Evolutionary conservation across 2,329 filamentous ascomycete genomes (phyloP), one percentile per base, ranked within the genome.

Genomic region (Capronia coronata): DNA sequence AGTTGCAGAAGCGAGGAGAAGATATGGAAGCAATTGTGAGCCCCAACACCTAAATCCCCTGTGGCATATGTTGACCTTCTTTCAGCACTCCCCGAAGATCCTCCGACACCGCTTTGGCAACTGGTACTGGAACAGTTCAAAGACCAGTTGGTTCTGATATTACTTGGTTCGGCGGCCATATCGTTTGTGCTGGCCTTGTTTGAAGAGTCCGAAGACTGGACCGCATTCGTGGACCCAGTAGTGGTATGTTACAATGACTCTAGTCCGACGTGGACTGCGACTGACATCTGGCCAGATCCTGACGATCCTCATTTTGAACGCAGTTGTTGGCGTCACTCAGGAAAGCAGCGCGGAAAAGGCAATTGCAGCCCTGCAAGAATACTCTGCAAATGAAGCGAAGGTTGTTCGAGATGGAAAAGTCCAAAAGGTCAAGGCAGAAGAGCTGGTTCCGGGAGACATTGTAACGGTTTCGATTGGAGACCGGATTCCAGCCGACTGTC

Each of bases 271-370:
- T n/a, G n/a, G n/a, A n/a, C n/a, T n/a, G n/a, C 47, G 18, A 23
- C 53, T 43, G 23, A 51, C 29, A 48, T 19, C 19, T 11, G 13
- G 27, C 30, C 54, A 94, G 87, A 98, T 98, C 61, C 79, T 98
- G 58, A 97, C 91, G 21, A 98, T 98, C 64, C 78, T 98, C 39
- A 85, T 98, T 57, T 82, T 98, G 62, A 98, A 98, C 71, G 87
- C 93, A 54, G 84, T 98, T 60, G 93, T 98, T 57, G 93, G 93
- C 66, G 93, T 98, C 22, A 96, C 91, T 49, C 93, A 98, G 75
- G 93, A 98, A 75, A 96, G 87, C 71, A 96, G 90, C 65, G 93
- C 93, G 59, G 93, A 98, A 70, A 96, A 97, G 74, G 93, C 93
- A 44, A 98, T 98, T 67, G 90, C 93, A 21, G 93, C 93, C 38